Conservation (phyloP, 495 filamentous ascomycete genomes). For the Lineolata rhizophorae region DNA sequence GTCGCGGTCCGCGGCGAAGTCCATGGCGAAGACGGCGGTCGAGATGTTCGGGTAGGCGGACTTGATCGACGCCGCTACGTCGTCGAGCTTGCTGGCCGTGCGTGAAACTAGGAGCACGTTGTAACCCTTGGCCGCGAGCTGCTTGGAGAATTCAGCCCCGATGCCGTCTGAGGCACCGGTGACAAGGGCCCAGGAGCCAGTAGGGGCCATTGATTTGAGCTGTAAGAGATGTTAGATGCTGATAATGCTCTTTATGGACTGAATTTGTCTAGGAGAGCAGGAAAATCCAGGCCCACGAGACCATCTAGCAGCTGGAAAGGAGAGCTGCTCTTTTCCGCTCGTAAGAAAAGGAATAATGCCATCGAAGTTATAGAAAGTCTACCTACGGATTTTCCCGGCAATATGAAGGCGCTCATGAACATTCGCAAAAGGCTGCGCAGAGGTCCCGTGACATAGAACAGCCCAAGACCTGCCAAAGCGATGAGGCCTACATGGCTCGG, state of each 20-base stretch:
- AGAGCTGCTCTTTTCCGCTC: no score
- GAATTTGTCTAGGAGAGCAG: neutral
- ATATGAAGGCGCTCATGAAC: constrained; percentile 52
- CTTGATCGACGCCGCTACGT: constrained; percentile 53
- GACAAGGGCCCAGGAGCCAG: constrained; percentile 83
- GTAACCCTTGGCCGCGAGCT: constrained; percentile 79
- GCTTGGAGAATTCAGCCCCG: constrained; percentile 85
- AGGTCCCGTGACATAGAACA: neutral
- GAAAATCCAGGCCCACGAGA: neutral
- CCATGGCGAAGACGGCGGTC: constrained; percentile 55
- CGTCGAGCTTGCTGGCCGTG: constrained; percentile 67
- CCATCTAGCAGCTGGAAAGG: neutral
- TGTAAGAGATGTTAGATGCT: constrained; percentile 16
- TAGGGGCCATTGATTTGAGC: constrained; percentile 78
- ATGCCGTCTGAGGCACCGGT: constrained; percentile 94
- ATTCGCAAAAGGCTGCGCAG: constrained; percentile 39
- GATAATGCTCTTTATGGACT: neutral
- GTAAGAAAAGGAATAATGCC: no score
- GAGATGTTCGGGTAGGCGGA: constrained; percentile 41
- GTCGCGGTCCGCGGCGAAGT: constrained; percentile 60
- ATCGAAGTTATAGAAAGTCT: no score
- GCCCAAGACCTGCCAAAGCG: neutral
- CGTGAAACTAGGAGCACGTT: constrained; percentile 87
- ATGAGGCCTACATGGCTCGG: neutral
- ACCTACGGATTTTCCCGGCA: constrained; percentile 41